These are phyloP conservation scores for Triadica sebifera DNA, from an alignment of 345 rosid species.

Conservation along the genomic window DNA sequence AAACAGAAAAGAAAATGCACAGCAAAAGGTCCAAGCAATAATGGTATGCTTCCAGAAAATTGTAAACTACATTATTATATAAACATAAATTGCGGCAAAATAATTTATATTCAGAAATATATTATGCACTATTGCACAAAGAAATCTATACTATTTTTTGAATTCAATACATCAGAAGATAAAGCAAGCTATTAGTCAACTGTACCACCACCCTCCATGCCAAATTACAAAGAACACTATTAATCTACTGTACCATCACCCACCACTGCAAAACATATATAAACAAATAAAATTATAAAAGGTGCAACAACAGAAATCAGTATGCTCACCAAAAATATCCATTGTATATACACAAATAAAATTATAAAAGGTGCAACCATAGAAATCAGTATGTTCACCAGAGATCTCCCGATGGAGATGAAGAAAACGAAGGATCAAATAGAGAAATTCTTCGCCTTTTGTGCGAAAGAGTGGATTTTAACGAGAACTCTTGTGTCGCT, in stretches of 20 bases:
- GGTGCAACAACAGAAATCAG: background rate
- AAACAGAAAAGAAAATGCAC: background rate
- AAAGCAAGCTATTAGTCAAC: background rate
- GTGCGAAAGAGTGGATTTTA: slow-evolving; percentile 33
- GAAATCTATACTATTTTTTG: background rate
- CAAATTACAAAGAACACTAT: background rate
- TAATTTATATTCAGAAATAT: slow-evolving; percentile 4
- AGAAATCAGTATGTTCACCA: slow-evolving; percentile 26
- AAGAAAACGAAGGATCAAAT: slow-evolving; percentile 45
- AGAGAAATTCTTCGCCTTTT: slow-evolving; percentile 46
- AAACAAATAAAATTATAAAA: slow-evolving; percentile 6
- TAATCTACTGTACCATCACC: slow-evolving; percentile 10
- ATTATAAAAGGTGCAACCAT: background rate
- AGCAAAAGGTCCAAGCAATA: background rate
- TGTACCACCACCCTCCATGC: too few species aligned
- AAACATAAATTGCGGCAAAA: background rate
- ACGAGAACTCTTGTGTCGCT: slow-evolving; percentile 37
- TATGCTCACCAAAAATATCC: too few species aligned
- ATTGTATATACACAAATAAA: slow-evolving; percentile 8
- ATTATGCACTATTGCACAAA: background rate
- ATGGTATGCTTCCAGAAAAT: too few species aligned
- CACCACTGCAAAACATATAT: slow-evolving; percentile 1
- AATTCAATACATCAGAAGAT: slow-evolving; percentile 7
- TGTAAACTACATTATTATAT: too few species aligned
- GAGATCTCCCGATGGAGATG: slow-evolving; percentile 11